Conservation (phyloP, 2,329 filamentous ascomycete species). For the Fusarium duplospermum region DNA sequence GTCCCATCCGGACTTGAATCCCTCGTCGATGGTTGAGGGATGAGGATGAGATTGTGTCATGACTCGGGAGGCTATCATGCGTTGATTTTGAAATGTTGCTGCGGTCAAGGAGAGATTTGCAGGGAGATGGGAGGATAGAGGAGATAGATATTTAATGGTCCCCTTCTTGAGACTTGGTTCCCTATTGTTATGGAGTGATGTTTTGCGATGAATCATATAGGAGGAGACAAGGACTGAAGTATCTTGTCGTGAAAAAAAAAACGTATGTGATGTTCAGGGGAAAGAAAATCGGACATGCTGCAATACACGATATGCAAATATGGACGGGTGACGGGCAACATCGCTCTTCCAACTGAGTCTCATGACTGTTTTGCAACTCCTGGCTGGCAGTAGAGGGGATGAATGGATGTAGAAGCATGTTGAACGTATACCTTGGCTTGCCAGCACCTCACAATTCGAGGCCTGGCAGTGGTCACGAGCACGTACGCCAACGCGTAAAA, state of each 20-base stretch:
- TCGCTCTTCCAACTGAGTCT: neutral
- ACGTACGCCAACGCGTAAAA: neutral
- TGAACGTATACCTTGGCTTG: neutral
- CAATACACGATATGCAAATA: neutral
- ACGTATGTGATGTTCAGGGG: neutral
- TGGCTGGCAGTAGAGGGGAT: neutral
- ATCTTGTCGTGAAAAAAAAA: neutral
- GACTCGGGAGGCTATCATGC: neutral
- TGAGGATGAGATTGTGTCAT: neutral
- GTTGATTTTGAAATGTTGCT: neutral
- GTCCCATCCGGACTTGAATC: conserved; percentile 3
- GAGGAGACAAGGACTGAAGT: neutral
- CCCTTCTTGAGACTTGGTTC: neutral
- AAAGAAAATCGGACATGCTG: neutral
- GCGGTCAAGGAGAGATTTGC: neutral
- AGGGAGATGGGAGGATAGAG: conserved; percentile 4
- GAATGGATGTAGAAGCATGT: neutral
- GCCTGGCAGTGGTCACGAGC: neutral
- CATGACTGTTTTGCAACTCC: neutral
- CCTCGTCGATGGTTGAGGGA: neutral
- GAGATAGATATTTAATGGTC: conserved; percentile 17
- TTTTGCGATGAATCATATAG: neutral
- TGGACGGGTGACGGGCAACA: neutral
- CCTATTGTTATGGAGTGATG: neutral
- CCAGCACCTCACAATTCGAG: neutral